phyloP scores from a whole-genome alignment of 2,329 filamentous ascomycete genomes.

The Emericellopsis cladophorae region DNA sequence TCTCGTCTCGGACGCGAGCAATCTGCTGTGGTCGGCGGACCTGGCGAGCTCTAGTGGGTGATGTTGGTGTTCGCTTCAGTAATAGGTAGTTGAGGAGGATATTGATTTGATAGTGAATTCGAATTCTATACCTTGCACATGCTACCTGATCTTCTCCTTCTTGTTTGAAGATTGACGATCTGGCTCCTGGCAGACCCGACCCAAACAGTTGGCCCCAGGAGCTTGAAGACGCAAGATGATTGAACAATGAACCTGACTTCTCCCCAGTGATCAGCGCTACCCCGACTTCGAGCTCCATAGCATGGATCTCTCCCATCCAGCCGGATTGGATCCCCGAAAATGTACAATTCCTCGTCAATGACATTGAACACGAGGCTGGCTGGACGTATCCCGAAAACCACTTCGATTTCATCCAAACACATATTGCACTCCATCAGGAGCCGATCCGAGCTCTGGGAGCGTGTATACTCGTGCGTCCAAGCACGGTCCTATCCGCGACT shows the following conservation, averaged over 20 bases:
- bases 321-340: slow-evolving; percentile 37
- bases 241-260: slow-evolving; percentile 6
- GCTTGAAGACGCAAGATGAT: too few relatives aligned
- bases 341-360: slow-evolving; percentile 37
- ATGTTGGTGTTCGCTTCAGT: neutral
- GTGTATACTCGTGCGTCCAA: slow-evolving; percentile 26
- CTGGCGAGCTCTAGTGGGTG: too few relatives aligned
- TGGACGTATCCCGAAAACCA: slow-evolving; percentile 31
- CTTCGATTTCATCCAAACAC: slow-evolving; percentile 38
- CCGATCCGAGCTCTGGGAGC: slow-evolving; percentile 23
- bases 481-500: neutral
- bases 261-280: slow-evolving; percentile 30
- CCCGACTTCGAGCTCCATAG: slow-evolving; percentile 29
- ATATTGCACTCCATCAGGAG: slow-evolving; percentile 30
- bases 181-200: neutral
- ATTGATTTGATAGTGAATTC: neutral
- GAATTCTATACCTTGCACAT: neutral
- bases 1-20: too few relatives aligned
- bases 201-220: neutral
- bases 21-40: too few relatives aligned
- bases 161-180: neutral
- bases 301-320: slow-evolving; percentile 39
- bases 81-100: neutral
- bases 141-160: too few relatives aligned
- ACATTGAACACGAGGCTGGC: slow-evolving; percentile 35